Base-by-base conservation (phyloP, 345 rosid species). In the Brassica incana region DNA sequence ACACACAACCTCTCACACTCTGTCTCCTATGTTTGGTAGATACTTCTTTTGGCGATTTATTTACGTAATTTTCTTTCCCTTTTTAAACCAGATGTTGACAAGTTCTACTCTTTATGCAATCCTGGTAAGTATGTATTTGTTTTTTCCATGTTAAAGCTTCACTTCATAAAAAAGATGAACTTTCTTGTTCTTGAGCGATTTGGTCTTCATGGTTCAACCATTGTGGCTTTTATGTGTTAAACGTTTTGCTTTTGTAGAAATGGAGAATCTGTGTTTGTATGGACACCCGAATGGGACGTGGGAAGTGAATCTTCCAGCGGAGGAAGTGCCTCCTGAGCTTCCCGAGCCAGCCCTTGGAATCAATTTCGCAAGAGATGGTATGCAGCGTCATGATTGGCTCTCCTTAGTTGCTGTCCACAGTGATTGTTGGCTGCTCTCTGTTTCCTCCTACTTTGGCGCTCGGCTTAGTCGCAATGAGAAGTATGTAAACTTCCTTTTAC, bases 261-360 rank as follows among this genome's bases (percentile, higher is more conserved):
- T 86, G 91, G 94, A 92, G 86, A 90, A 90, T 78, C 73, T 90
- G 71, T 92, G 94, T 80, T 79, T 90, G 69, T 92, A 92, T 72
- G 94, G 94, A 73, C 88, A 88, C 54, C 88, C 97, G 8, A 88
- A 89, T 61, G 97, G 87, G 79, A 78, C 85, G 23, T 92, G 97
- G 97, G 97, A 92, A 82, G 95, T 92, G 72, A 85, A 86, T 56
- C 82, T 88, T 20, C 92, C 97, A 0, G 90, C 93, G 1, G 91
- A 90, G 75, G 95, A 92, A 84, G 92, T 92, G 59, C 97, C 93
- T 3, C 91, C 93, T 0, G 93, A 90, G 88, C 90, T 90, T 6
- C 91, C 95, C n/a, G 95, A 90, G 87, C 97, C 95, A 12, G 92
- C 91, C 4, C 84, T 92, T 82, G 97, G 97, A 14, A 90, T 92